phyloP scores from a whole-genome alignment of 495 filamentous ascomycete species.

The Hypoxylon fragiforme region DNA sequence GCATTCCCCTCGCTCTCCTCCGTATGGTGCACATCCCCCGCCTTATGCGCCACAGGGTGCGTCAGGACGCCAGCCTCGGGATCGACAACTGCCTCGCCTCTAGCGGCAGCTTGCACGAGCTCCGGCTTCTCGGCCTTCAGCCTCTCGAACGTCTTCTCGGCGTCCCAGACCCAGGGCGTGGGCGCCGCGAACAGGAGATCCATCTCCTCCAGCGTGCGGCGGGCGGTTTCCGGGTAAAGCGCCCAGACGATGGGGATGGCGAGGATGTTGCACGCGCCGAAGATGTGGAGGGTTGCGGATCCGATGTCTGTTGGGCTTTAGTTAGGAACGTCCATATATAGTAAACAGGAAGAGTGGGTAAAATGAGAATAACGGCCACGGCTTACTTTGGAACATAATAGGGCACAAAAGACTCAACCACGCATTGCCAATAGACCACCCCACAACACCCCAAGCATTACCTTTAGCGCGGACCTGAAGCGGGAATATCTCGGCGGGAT shows the following conservation, averaged over 20 bases:
- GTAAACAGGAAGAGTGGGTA: neutral
- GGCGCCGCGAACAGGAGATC: conserved; percentile 65
- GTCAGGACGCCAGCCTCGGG: conserved; percentile 47
- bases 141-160: conserved; percentile 64
- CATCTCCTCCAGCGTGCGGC: conserved; percentile 71
- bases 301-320: conserved; percentile 46
- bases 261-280: conserved; percentile 64
- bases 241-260: conserved; percentile 69
- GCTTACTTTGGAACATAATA: conserved; percentile 58
- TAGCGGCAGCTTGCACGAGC: conserved; percentile 19
- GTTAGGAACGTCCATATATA: conserved; percentile 18
- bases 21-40: conserved; percentile 8
- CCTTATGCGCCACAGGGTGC: conserved; percentile 11
- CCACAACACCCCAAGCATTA: conserved; percentile 75
- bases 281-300: conserved; percentile 70
- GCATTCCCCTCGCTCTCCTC: conserved; percentile 24
- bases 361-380: neutral
- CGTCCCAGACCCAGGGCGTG: conserved; percentile 65
- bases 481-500: conserved; percentile 74
- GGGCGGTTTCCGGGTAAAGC: conserved; percentile 69
- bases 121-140: conserved; percentile 56
- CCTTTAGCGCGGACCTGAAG: conserved; percentile 68
- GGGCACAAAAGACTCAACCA: conserved; percentile 66
- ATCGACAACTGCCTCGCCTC: conserved; percentile 53
- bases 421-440: conserved; percentile 74